Percentiles rank a stretch among this genome's conserved stretches.
Conservation (phyloP, 116 monocot genomes). For the Dioscorea cayenensis region DNA sequence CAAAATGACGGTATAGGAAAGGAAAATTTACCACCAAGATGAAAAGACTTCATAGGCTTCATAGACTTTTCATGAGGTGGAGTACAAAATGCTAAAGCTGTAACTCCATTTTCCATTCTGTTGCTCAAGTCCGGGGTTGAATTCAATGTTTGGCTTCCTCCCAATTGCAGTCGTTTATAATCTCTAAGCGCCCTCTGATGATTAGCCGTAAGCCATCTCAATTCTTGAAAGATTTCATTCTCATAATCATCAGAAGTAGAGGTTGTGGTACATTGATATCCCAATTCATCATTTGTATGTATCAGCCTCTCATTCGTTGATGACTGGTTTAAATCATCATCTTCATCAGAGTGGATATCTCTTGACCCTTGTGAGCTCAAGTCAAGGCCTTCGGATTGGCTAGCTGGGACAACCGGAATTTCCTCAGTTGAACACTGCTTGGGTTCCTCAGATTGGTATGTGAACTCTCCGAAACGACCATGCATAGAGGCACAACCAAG, state of each 20-base stretch:
- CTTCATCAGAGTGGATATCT: slow-evolving; percentile 21
- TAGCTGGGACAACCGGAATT: slow-evolving; percentile 4
- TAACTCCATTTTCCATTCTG: slow-evolving; percentile 1
- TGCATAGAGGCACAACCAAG: slow-evolving; percentile 57
- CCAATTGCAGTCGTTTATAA: slow-evolving; percentile 13
- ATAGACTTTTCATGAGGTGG: neutral
- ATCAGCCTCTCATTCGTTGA: slow-evolving; percentile 3
- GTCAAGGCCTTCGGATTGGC: slow-evolving; percentile 15
- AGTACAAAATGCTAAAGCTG: neutral
- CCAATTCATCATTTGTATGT: neutral
- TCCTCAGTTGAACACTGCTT: slow-evolving; percentile 22
- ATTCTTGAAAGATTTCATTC: slow-evolving; percentile 35
- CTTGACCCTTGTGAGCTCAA: slow-evolving; percentile 11
- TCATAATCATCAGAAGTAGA: slow-evolving; percentile 25
- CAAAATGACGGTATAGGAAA: slow-evolving; percentile 16
- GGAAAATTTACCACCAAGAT: slow-evolving; percentile 25
- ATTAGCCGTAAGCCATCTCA: slow-evolving; percentile 36
- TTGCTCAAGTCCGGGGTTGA: slow-evolving; percentile 17
- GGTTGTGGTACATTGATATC: neutral
- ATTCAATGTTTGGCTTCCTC: slow-evolving; percentile 13
- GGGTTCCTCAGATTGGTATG: slow-evolving; percentile 42
- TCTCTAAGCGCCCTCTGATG: slow-evolving; percentile 31
- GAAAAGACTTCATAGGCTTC: slow-evolving; percentile 27
- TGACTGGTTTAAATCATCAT: neutral
- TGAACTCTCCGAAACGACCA: slow-evolving; percentile 75